A percentile compares a stretch with the other conserved stretches of the same genome.
Conservation (phyloP, 2,329 filamentous ascomycete species). For the Colletotrichum liriopes region DNA sequence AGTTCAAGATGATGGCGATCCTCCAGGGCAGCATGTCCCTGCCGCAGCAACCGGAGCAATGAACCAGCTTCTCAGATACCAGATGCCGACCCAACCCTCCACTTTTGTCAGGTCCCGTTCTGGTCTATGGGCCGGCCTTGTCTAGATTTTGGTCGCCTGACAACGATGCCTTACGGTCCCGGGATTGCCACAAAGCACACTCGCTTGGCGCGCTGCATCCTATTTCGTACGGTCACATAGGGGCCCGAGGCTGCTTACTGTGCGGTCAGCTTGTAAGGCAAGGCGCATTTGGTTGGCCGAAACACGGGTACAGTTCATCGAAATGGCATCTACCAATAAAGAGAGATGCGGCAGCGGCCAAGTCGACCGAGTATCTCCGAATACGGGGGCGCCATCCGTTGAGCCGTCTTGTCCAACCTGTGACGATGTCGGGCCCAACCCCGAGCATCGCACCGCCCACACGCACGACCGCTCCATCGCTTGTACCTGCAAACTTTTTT, state of each 20-base stretch:
- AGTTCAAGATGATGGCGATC: background rate
- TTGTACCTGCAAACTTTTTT: conserved; percentile 6
- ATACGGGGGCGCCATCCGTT: background rate
- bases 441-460: conserved; percentile 10
- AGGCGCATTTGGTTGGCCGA: background rate
- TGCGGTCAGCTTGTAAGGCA: background rate
- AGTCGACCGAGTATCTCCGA: background rate
- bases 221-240: background rate
- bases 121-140: background rate
- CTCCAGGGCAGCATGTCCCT: conserved; percentile 6
- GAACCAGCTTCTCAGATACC: background rate
- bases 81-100: conserved; percentile 7
- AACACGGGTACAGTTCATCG: background rate
- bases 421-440: background rate
- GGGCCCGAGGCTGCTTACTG: background rate
- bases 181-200: background rate
- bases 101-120: background rate
- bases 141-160: conserved; percentile 1
- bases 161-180: background rate
- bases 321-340: background rate
- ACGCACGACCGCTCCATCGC: background rate
- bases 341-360: background rate
- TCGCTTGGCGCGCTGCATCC: background rate
- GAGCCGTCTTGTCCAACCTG: conserved; percentile 4
- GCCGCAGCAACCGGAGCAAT: background rate